Evolutionary conservation across 225 moss, liverwort and hornwort genomes (phyloP).

Genomic region (Bryoerythrophyllum caledonicum): DNA sequence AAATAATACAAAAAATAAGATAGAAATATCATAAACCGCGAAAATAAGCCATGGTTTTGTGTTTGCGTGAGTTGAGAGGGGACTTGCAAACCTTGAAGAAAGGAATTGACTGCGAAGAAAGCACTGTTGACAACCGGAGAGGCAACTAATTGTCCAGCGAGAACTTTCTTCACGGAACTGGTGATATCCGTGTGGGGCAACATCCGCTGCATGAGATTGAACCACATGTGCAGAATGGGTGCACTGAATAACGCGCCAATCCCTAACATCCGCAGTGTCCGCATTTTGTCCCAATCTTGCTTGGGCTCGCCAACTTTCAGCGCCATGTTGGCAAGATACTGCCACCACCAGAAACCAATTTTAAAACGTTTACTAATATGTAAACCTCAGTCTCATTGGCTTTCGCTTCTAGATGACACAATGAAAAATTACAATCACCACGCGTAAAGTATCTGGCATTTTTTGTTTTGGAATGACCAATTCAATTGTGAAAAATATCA

Average conservation of each 20-base stretch:
- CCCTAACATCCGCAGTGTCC: constrained; percentile 53
- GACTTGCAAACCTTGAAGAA: constrained; percentile 45
- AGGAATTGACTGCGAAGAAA: constrained; percentile 49
- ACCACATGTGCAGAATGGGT: constrained; percentile 55
- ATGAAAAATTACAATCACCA: too few relatives aligned
- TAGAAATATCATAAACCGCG: too few relatives aligned
- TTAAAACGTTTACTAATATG: too few relatives aligned
- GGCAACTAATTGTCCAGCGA: constrained; percentile 39
- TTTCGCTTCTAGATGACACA: too few relatives aligned
- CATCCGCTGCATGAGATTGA: constrained; percentile 51
- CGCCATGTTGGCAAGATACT: constrained; percentile 33
- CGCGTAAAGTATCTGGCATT: too few relatives aligned
- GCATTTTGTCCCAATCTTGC: constrained; percentile 49
- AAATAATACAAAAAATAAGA: too few relatives aligned
- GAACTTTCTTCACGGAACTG: constrained; percentile 45
- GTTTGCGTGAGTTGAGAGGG: too few relatives aligned
- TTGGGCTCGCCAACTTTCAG: constrained; percentile 32
- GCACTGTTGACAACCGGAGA: constrained; percentile 40
- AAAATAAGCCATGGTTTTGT: too few relatives aligned
- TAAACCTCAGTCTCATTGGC: too few relatives aligned
- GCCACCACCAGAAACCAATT: too few relatives aligned
- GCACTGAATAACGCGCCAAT: constrained; percentile 47
- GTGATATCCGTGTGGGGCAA: constrained; percentile 25
- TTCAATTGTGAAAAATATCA: too few relatives aligned
- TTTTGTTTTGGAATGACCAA: too few relatives aligned